Evolutionary conservation across 2,329 filamentous ascomycete genomes (phyloP), one percentile per base, ranked within the genome.

Genomic region (Malbranchea cinnamomea): DNA sequence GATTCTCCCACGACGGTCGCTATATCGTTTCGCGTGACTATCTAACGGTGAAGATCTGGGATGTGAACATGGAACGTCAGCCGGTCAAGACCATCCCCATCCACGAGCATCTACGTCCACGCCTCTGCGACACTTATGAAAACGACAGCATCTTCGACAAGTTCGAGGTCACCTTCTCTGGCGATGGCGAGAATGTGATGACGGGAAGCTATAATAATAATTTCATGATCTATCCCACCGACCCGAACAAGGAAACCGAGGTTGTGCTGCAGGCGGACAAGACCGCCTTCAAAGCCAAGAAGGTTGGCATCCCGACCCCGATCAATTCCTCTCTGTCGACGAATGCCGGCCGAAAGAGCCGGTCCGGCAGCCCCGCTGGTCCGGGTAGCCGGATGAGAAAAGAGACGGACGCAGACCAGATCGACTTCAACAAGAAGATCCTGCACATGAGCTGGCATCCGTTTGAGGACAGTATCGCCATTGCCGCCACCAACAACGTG

Each of bases 371-470:
- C 54, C 87, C 89, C 37, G 80, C 80, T 19, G 78, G 78, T 14
- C 80, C 85, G 49, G 84, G 83, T 34, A 83, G 89, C 53, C 73
- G 89, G 46, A 95, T 98, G 89, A 78, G 85, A 50, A 95, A 94
- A 63, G 89, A 98, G 65, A 98, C 89, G 31, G 89, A 98, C 57
- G 89, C 89, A 35, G 87, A 98, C 57, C 87, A 95, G 63, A 95
- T 95, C 57, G 89, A 98, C 59, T 98, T 95, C 61, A 95, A 95
- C 70, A 98, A 95, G 72, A 98, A 98, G 72, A 98, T 98, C 48
- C 57, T 98, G 52, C 89, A 98, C 57, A 98, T 98, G 89, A 95
- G 87, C 62, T 98, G 89, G 89, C 89, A 98, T 74, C 89, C 89
- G 28, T 94, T 91, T 49, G 89, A 98, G 61, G 87, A 98, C 62